Conservation (phyloP, 2,329 filamentous ascomycete genomes). For the Raffaelea albimanens region DNA sequence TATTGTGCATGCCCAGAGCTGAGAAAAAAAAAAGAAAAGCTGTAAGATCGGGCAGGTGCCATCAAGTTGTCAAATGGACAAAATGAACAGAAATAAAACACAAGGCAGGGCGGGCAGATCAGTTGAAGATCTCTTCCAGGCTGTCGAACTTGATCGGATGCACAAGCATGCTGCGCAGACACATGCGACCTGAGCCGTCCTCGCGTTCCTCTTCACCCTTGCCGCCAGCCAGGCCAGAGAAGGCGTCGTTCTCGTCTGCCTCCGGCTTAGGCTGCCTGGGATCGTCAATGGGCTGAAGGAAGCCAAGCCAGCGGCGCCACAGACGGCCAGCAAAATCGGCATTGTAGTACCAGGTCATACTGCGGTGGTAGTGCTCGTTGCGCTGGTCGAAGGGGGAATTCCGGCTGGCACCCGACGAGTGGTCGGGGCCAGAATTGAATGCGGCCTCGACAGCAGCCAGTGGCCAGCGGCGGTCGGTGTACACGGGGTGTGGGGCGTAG, state of each 20-base stretch:
- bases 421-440: slow-evolving; percentile 69
- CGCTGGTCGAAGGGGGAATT: slow-evolving; percentile 53
- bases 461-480: slow-evolving; percentile 66
- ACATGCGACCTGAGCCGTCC: slow-evolving; percentile 53
- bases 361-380: slow-evolving; percentile 75
- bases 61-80: no score
- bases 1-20: neutral
- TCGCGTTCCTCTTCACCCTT: slow-evolving; percentile 36
- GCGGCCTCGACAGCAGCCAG: slow-evolving; percentile 60
- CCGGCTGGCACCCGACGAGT: slow-evolving; percentile 49
- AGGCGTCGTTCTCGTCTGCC: slow-evolving; percentile 15
- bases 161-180: slow-evolving; percentile 67
- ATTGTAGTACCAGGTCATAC: slow-evolving; percentile 79
- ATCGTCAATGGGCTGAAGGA: slow-evolving; percentile 30
- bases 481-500: slow-evolving; percentile 74
- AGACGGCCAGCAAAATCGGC: slow-evolving; percentile 67
- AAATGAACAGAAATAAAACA: neutral
- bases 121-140: slow-evolving; percentile 9
- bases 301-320: slow-evolving; percentile 69
- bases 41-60: no score
- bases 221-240: slow-evolving; percentile 26
- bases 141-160: slow-evolving; percentile 69
- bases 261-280: slow-evolving; percentile 1
- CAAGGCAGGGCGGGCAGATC: neutral
- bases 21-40: neutral